phyloP scores from a whole-genome alignment of 805 yeast genomes.

The Lachancea waltii region DNA sequence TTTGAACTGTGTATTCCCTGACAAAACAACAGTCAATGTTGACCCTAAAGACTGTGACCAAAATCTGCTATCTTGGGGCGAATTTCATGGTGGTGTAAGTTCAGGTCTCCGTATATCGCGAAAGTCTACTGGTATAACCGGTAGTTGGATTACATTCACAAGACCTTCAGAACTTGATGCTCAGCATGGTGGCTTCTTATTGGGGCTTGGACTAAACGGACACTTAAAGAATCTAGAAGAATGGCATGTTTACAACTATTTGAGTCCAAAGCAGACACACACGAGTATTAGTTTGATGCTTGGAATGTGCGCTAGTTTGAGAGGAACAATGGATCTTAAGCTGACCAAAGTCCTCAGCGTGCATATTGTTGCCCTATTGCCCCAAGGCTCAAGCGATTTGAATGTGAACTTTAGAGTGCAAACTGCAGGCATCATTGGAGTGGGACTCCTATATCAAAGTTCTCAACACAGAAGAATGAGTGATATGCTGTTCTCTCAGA shows the following conservation, averaged over 20 bases:
- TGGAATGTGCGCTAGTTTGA: constrained; percentile 88
- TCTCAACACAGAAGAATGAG: constrained; percentile 84
- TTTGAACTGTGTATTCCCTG: constrained; percentile 62
- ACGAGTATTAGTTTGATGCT: constrained; percentile 82
- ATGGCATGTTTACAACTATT: constrained; percentile 91
- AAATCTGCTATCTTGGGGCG: constrained; percentile 65
- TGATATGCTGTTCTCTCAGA: constrained; percentile 65
- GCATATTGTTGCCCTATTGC: constrained; percentile 85
- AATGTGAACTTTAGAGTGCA: constrained; percentile 80
- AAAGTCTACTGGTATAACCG: constrained; percentile 53
- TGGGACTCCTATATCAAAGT: constrained; percentile 75
- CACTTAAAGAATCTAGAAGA: constrained; percentile 79
- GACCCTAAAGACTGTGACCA: constrained; percentile 49
- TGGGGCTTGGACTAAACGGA: constrained; percentile 89
- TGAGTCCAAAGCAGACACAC: constrained; percentile 80
- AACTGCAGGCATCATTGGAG: constrained; percentile 84
- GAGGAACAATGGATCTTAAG: constrained; percentile 78
- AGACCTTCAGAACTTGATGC: constrained; percentile 65
- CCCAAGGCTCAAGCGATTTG: constrained; percentile 83
- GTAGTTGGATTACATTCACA: constrained; percentile 89
- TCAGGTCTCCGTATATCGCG: constrained; percentile 73
- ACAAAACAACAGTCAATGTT: constrained; percentile 54
- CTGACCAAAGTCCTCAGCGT: constrained; percentile 87
- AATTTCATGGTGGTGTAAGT: constrained; percentile 87
- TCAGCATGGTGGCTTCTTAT: constrained; percentile 90